Conservation (phyloP, 345 rosid genomes). For the Arabis alpina region DNA sequence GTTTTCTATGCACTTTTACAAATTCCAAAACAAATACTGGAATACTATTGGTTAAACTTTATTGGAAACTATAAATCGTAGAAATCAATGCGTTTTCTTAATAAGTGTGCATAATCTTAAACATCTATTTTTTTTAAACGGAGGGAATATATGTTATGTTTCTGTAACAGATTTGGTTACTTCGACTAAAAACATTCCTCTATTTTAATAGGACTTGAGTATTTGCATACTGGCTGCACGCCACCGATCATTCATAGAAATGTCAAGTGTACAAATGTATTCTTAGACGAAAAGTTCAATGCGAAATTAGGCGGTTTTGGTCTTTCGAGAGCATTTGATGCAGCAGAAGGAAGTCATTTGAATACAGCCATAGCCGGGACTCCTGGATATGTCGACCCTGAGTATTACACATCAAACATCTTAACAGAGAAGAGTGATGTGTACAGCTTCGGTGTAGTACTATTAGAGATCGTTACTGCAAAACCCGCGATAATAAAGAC, state of each 20-base stretch:
- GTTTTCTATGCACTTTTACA: too few species aligned
- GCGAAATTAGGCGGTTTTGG: slow-evolving; percentile 72
- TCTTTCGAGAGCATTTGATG: slow-evolving; percentile 52
- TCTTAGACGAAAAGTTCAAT: slow-evolving; percentile 52
- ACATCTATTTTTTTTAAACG: too few species aligned
- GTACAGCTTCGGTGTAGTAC: slow-evolving; percentile 62
- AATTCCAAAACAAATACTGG: too few species aligned
- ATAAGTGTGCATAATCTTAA: too few species aligned
- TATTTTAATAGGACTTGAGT: slow-evolving; percentile 43
- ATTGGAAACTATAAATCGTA: too few species aligned
- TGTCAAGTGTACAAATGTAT: slow-evolving; percentile 61
- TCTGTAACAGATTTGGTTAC: slow-evolving; percentile 4
- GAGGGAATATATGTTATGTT: too few species aligned
- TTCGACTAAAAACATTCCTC: background rate
- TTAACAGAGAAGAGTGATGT: slow-evolving; percentile 63
- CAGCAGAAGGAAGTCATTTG: slow-evolving; percentile 47
- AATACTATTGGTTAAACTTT: too few species aligned
- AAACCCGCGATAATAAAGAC: slow-evolving; percentile 44
- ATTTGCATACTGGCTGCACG: slow-evolving; percentile 58
- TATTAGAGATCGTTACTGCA: slow-evolving; percentile 58
- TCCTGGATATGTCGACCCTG: slow-evolving; percentile 63
- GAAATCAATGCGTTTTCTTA: too few species aligned
- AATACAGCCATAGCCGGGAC: slow-evolving; percentile 55
- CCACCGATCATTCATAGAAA: slow-evolving; percentile 70
- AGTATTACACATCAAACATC: slow-evolving; percentile 49